Evolutionary conservation across 129 eudicot species (phyloP), one percentile per base, ranked within the genome.

Genomic region (Arctium lappa): DNA sequence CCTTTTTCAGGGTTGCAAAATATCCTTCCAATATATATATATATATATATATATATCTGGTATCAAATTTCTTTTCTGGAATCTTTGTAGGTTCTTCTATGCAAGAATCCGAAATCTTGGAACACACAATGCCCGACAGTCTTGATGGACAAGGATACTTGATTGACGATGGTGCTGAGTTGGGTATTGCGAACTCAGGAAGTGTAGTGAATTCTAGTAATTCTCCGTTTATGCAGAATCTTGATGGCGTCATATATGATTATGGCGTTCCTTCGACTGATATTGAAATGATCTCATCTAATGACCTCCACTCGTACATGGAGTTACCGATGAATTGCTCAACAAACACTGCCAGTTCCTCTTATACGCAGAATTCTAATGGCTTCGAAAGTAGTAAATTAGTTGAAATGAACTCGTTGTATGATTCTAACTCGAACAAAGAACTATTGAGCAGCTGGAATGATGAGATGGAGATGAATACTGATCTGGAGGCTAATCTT

Each of bases 181-280:
- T 84, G 80, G 76, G 60, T 66, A 48, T 33, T 13, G 60, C 0
- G 78, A 77, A 32, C 73, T 70, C 8, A 5, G 12, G 6, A 65
- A 65, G 7, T 6, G 3, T n/a, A 65, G 11, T 27, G 16, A 72
- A 32, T 71, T 50, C 70, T 13, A 63, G 44, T 65, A n/a, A 33
- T 72, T 27, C 18, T 40, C 29, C 13, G 66, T 11, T 60, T 78
- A 56, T 18, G 50, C 40, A 33, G 13, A 56, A 78, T 84, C 53
- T 8, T 56, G 66, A 78, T 72, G 79, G 18, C 8, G 31, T 72
- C 79, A 16, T 40, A 32, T 70, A 83, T 73, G 79, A 72, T 84
- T 42, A 78, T 78, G 79, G 29, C 32, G 63, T 66, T 56, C 60
- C 15, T 39, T 15, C 74, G 39, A 50, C 66, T 48, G 15, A 56